Percentiles rank a stretch among this genome's conserved stretches.
Evolutionary conservation across 2,329 filamentous ascomycete species (phyloP).

Genomic region (Hypocreales sp.): DNA sequence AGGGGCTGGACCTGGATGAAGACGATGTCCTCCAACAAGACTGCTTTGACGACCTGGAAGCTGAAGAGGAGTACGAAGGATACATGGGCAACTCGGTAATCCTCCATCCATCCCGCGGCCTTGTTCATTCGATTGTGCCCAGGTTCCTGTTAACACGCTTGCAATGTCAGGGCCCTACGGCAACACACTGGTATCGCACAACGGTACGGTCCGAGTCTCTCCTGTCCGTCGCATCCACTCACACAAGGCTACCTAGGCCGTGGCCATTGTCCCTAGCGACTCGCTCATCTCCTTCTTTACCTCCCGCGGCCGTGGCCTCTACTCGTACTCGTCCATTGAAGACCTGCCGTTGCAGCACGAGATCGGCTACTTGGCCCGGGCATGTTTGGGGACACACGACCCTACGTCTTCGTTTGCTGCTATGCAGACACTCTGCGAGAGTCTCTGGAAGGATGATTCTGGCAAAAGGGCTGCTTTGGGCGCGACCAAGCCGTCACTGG

Average conservation of each 20-base stretch:
- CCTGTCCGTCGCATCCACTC: no score
- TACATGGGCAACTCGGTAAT: constrained; percentile 13
- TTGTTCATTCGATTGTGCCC: background rate
- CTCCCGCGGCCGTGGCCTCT: no score
- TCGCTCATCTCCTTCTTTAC: constrained; percentile 5
- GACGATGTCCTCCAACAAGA: constrained; percentile 8
- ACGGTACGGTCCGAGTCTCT: constrained; percentile 6
- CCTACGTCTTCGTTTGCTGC: constrained; percentile 1
- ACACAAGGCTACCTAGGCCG: constrained; percentile 4
- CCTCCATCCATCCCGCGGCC: no score
- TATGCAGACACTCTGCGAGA: constrained; percentile 2
- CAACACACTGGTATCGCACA: constrained; percentile 10
- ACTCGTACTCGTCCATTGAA: no score
- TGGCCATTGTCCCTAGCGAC: constrained; percentile 7
- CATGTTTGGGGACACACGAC: constrained; percentile 1
- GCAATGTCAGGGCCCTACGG: constrained; percentile 6
- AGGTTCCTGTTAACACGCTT: background rate
- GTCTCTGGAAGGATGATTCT: background rate
- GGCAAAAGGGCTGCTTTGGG: background rate
- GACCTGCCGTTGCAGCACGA: no score
- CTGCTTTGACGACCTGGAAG: constrained; percentile 6
- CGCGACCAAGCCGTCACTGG: no score
- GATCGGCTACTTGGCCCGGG: constrained; percentile 4
- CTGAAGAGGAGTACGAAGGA: constrained; percentile 10
- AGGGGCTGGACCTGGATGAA: constrained; percentile 6